These are phyloP conservation scores for Lizonia empirigonia DNA, from an alignment of 2,329 filamentous ascomycete genomes.

Conservation along the genomic window DNA sequence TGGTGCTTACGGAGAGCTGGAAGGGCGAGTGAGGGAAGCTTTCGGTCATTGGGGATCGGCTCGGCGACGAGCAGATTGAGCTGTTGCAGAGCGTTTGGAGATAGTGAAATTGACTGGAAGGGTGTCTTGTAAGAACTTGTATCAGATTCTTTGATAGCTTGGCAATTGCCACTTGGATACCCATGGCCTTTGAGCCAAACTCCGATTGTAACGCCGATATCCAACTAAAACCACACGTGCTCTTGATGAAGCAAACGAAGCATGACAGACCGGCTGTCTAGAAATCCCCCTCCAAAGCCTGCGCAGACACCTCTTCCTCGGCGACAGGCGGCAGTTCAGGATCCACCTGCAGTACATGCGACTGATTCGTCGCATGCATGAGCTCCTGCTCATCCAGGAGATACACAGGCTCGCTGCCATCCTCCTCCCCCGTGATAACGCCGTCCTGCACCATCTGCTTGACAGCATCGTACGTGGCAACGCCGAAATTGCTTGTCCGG, in stretches of 20 bases:
- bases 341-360: not conserved
- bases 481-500: conserved; percentile 24
- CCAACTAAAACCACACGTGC: not conserved
- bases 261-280: not conserved
- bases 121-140: conserved; percentile 9
- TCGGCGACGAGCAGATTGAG: not conserved
- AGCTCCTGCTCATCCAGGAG: not conserved
- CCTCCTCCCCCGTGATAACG: conserved; percentile 8
- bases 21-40: conserved; percentile 28
- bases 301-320: not conserved
- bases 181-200: conserved; percentile 6
- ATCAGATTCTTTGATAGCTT: conserved; percentile 2
- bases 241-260: not conserved
- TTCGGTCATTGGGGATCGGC: not conserved
- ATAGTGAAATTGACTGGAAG: not conserved
- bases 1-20: conserved; percentile 35
- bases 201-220: not conserved
- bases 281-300: not conserved
- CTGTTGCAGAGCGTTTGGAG: not conserved
- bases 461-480: conserved; percentile 23
- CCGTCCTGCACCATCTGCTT: conserved; percentile 25
- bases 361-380: not conserved
- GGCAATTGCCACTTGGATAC: conserved; percentile 4
- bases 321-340: not conserved
- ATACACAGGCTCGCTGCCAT: not conserved